Base-by-base conservation (phyloP, 768 basidiomycete genomes). In the Hygrophorus russula region DNA sequence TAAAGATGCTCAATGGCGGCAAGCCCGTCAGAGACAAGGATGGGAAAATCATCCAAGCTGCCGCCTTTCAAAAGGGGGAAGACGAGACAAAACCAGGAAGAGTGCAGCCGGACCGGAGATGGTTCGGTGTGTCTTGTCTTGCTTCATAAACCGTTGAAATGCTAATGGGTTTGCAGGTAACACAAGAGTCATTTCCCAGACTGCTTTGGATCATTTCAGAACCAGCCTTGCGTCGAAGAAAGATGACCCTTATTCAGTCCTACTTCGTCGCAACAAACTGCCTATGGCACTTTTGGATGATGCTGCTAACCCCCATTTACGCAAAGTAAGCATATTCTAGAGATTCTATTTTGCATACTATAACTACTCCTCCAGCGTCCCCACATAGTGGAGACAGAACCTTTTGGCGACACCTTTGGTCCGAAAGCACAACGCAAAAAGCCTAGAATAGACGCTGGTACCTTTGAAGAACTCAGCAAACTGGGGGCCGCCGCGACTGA, bases 151-250 rank as follows among this genome's bases (percentile, higher is more conserved):
- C 28, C 37, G 17, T 33, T 45, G 38, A 34, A 10, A 37, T 2
- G 14, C 18, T 40, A 48, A 20, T 35, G 13, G 28, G 4, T 51
- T 2, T 41, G 10, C 36, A 93, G 92, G 94, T 34, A 98, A 98
- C 63, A 98, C 96, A n/a, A 71, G 96, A 57, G 94, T 97, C 29
- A 97, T 99, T 57, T 92, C 90, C 15, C 94, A 99, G 59, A 85
- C 80, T 18, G 93, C 94, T 11, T 67, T 99, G 54, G 92, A 96
- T 56, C 96, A 97, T 62, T 99, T 99, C 68, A 71, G 94, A 41
- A 90, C 86, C 11, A 90, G 87, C 54, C 74, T 99, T 36, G 71
- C 76, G 17, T 69, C 74, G 10, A 89, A 80, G 60, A 89, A 90
- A 53, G 74, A 88, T 63, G 93, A 98, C 55, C 96, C 96, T 0